Evolutionary conservation across 225 moss, liverwort and hornwort species (phyloP), one percentile per base, ranked within the genome.

Genomic region (Bryoerythrophyllum caledonicum): DNA sequence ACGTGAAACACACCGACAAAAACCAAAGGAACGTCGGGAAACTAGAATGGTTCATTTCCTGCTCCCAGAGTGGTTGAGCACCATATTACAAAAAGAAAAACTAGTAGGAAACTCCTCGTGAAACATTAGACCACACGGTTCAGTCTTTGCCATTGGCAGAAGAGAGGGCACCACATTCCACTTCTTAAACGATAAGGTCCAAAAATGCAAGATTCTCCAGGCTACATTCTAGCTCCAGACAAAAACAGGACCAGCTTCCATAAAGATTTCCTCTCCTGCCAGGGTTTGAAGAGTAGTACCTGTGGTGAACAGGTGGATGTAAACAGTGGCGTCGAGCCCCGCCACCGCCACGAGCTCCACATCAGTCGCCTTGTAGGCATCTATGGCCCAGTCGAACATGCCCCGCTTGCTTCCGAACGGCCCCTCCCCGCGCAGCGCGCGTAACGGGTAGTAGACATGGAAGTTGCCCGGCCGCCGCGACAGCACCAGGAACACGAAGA

Each of bases 241-340:
- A 32, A 1, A 68, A 23, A 8, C 51, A 49, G 12, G 10, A 20
- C 13, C 17, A 21, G 17, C 58, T 13, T 1, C 26, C 25, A 17
- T 1, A 4, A 44, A 1, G 4, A 1, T 44, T 15, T 44, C 5
- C 15, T 44, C 44, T 15, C 14, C 15, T 3, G 12, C 44, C 48
- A 49, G 6, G 48, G 48, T 17, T 48, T 6, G 17, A 19, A 46
- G 48, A 17, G 19, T 38, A 52, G 11, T 80, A 96, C 96, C 93
- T 76, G 90, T 80, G 3, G 86, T 85, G 77, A 90, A 90, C 15
- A 96, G 84, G 15, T 86, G 74, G 56, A 93, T 78, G 74, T 96
- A 96, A 26, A 96, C 82, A 43, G 90, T 79, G 1, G 96, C 93
- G 74, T 96, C 96, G 12, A 96, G 85, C 16, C 96, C 96, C 7